Percentiles rank a stretch among this genome's conserved stretches.
Conservation (phyloP, 1,139 yeast species). For the Citeromyces siamensis region DNA sequence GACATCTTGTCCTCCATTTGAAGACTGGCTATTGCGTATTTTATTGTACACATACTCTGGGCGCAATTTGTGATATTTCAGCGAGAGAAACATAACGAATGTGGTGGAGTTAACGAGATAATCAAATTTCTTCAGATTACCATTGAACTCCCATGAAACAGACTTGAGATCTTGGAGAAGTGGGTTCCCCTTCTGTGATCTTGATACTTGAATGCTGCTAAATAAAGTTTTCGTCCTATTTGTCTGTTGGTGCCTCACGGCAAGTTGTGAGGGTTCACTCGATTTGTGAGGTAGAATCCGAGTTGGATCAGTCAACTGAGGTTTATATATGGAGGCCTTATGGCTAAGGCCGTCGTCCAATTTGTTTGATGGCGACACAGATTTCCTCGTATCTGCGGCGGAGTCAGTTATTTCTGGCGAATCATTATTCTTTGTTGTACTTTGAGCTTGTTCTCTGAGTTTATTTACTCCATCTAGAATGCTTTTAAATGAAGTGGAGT, state of each 20-base stretch:
- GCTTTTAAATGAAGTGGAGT: conserved; percentile 50
- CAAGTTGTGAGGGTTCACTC: conserved; percentile 5
- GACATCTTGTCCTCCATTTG: conserved; percentile 6
- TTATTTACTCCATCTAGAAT: conserved; percentile 50
- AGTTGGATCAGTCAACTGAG: conserved; percentile 5
- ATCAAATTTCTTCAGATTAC: conserved; percentile 39
- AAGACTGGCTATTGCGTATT: conserved; percentile 32
- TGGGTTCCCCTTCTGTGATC: conserved; percentile 51
- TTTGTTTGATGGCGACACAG: not conserved
- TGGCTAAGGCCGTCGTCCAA: not conserved
- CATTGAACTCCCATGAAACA: conserved; percentile 36
- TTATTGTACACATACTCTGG: conserved; percentile 79
- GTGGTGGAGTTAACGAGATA: conserved; percentile 55
- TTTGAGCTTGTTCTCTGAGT: conserved; percentile 21
- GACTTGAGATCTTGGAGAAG: conserved; percentile 32
- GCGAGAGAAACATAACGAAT: conserved; percentile 59
- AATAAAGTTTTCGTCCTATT: conserved; percentile 11
- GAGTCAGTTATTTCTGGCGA: not conserved
- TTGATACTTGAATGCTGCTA: conserved; percentile 26
- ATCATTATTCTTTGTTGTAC: not conserved
- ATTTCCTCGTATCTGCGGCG: not conserved
- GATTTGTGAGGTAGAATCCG: conserved; percentile 5
- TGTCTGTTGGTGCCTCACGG: conserved; percentile 5
- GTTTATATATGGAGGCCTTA: conserved; percentile 5
- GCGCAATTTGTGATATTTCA: conserved; percentile 75